phyloP scores from a whole-genome alignment of 2,329 filamentous ascomycete genomes.

The Fusarium brachygibbosum region DNA sequence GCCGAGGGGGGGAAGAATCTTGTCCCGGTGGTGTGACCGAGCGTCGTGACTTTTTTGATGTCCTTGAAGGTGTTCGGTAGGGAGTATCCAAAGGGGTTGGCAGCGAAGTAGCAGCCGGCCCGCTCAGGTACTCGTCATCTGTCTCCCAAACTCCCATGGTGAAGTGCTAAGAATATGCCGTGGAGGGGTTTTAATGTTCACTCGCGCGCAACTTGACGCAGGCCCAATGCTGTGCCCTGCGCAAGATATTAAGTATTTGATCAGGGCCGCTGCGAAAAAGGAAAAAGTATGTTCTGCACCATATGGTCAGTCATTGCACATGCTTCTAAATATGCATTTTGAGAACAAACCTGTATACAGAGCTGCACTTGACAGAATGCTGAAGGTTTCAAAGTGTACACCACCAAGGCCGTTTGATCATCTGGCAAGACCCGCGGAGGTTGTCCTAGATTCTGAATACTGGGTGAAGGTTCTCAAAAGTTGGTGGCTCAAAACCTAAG shows the following conservation, averaged over 20 bases:
- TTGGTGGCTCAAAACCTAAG: constrained; percentile 10
- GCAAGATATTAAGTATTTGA: no score
- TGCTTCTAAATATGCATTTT: not conserved
- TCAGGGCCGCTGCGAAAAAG: not conserved
- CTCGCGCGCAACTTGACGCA: not conserved
- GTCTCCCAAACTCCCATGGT: constrained; percentile 72
- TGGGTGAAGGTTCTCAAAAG: not conserved
- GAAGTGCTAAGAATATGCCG: constrained; percentile 11
- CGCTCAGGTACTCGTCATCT: constrained; percentile 71
- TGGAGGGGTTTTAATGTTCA: not conserved
- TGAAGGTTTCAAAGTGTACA: not conserved
- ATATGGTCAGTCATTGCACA: not conserved
- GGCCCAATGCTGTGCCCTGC: no score
- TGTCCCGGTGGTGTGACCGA: constrained; percentile 73
- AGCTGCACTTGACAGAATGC: not conserved
- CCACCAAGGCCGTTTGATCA: not conserved
- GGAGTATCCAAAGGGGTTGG: constrained; percentile 80
- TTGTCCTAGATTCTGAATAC: constrained; percentile 26
- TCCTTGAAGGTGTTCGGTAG: constrained; percentile 78
- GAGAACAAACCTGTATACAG: not conserved
- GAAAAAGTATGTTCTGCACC: not conserved
- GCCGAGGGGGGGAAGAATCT: constrained; percentile 70
- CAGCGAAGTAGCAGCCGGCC: constrained; percentile 68
- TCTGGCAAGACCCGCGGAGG: constrained; percentile 10
- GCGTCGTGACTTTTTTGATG: constrained; percentile 71